phyloP scores from a whole-genome alignment of 2,329 filamentous ascomycete species.

The Seiridium cupressi region DNA sequence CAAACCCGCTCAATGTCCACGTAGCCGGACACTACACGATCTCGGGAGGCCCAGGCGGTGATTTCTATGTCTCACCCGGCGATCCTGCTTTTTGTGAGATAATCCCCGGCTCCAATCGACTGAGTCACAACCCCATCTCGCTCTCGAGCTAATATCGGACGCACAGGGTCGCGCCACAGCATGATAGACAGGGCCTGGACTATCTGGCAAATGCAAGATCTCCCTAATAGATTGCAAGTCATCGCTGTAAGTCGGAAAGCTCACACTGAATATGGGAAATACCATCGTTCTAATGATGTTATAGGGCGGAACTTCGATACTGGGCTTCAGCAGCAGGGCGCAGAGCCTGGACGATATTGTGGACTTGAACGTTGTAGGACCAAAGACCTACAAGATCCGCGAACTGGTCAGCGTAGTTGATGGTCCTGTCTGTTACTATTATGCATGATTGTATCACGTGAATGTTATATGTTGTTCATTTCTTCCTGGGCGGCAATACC shows the following conservation, averaged over 20 bases:
- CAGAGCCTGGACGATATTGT: constrained; percentile 13
- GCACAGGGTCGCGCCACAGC: constrained; percentile 3
- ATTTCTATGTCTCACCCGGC: constrained; percentile 1
- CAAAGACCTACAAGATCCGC: constrained; percentile 18
- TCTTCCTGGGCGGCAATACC: too few species aligned
- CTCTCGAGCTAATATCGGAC: neutral
- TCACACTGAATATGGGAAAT: neutral
- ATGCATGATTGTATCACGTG: constrained; percentile 13
- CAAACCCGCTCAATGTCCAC: constrained; percentile 29
- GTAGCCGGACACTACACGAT: constrained; percentile 37
- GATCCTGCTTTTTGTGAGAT: constrained; percentile 6
- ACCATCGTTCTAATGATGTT: neutral
- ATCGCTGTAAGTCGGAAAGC: constrained; percentile 3
- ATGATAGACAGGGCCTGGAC: constrained; percentile 5
- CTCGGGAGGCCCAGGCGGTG: constrained; percentile 31
- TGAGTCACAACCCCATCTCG: neutral
- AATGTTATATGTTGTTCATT: too few species aligned
- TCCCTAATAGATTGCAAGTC: neutral
- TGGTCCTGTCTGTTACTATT: constrained; percentile 27
- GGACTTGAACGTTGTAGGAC: constrained; percentile 11
- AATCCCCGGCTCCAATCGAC: neutral
- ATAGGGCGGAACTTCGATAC: constrained; percentile 9
- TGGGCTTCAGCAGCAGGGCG: neutral
- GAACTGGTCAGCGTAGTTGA: constrained; percentile 25
- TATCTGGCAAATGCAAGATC: constrained; percentile 7